phyloP scores from a whole-genome alignment of 129 eudicot species.

The Pittosporum tobira region DNA sequence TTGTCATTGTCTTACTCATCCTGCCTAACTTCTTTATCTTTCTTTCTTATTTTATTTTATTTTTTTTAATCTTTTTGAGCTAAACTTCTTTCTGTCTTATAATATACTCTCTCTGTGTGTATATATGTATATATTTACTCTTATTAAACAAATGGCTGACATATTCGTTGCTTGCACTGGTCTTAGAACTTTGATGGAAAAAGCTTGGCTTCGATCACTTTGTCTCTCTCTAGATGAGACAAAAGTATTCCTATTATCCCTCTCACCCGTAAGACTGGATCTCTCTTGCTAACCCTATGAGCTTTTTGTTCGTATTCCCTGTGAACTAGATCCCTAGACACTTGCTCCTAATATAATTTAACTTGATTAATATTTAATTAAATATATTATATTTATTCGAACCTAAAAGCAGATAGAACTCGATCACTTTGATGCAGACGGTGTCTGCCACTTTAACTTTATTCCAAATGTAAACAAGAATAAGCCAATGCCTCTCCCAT shows the following conservation, averaged over 20 bases:
- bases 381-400: too few relatives aligned
- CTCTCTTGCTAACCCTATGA: neutral
- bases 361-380: neutral
- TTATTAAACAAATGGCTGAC: slow-evolving; percentile 10
- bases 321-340: neutral
- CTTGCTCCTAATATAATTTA: neutral
- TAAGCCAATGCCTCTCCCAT: slow-evolving; percentile 11
- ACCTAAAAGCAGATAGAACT: slow-evolving; percentile 14
- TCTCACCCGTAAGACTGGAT: slow-evolving; percentile 14
- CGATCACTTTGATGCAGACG: slow-evolving; percentile 24
- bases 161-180: slow-evolving; percentile 42
- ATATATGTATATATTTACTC: neutral
- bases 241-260: slow-evolving; percentile 32
- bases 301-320: neutral
- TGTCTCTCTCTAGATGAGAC: slow-evolving; percentile 36
- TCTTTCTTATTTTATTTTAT: too few relatives aligned
- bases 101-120: too few relatives aligned
- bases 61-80: too few relatives aligned
- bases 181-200: slow-evolving; percentile 22
- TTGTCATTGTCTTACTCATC: neutral
- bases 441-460: slow-evolving; percentile 37
- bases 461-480: slow-evolving; percentile 22
- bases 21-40: neutral
- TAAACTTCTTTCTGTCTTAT: too few relatives aligned
- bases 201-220: slow-evolving; percentile 24